Evolutionary conservation across 2,329 filamentous ascomycete species (phyloP).

Genomic region (Colletotrichum lindemuthianum): DNA sequence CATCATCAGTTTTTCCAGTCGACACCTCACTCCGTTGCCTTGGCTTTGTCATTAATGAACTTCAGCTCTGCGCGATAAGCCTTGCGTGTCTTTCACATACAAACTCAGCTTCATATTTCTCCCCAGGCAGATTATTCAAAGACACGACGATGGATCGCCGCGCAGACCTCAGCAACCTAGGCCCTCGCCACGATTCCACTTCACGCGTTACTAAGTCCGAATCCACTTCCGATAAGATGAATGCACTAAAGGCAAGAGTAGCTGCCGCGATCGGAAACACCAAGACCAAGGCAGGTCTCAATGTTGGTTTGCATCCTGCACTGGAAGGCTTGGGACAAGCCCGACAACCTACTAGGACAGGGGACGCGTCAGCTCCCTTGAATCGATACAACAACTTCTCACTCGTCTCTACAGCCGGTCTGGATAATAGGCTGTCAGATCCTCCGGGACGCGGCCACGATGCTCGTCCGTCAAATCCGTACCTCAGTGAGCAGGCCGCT

Average conservation of each 20-base stretch:
- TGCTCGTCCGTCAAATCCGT: slow-evolving; percentile 70
- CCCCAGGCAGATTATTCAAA: no score
- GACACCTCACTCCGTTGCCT: no score
- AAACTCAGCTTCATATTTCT: no score
- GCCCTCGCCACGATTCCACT: slow-evolving; percentile 63
- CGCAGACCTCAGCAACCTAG: slow-evolving; percentile 61
- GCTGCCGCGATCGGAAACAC: slow-evolving; percentile 75
- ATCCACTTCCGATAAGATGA: slow-evolving; percentile 72
- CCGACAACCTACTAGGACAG: slow-evolving; percentile 54
- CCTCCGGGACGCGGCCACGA: slow-evolving; percentile 46
- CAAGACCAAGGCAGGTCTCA: slow-evolving; percentile 73
- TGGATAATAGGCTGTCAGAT: slow-evolving; percentile 43
- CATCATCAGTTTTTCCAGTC: no score
- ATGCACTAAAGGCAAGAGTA: slow-evolving; percentile 82
- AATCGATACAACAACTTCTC: slow-evolving; percentile 30
- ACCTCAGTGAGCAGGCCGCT: slow-evolving; percentile 79
- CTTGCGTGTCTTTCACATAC: not conserved
- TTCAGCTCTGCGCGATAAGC: no score
- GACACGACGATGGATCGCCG: slow-evolving; percentile 60
- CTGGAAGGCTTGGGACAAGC: slow-evolving; percentile 67
- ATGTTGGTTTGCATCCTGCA: slow-evolving; percentile 81
- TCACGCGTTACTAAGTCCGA: slow-evolving; percentile 66
- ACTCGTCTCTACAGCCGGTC: slow-evolving; percentile 33
- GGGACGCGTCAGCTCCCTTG: slow-evolving; percentile 38
- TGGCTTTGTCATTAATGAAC: no score